phyloP scores from a whole-genome alignment of 2,329 filamentous ascomycete genomes.

The Fusarium pilosicola region DNA sequence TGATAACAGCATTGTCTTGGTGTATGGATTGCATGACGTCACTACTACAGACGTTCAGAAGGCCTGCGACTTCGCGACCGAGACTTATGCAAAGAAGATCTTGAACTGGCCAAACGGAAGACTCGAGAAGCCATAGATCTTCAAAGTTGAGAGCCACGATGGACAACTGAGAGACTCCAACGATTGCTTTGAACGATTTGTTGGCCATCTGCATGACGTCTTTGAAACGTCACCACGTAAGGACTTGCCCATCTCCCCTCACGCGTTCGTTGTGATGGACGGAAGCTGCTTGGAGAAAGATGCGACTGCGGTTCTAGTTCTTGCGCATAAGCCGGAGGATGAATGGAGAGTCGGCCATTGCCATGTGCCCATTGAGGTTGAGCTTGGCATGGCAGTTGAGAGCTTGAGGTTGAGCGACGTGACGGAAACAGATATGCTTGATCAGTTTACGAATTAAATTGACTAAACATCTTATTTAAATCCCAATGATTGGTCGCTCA shows the following conservation, averaged over 20 bases:
- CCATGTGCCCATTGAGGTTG: background rate
- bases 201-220: background rate
- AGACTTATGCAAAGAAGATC: background rate
- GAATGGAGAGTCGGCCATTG: background rate
- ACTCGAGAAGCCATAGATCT: accelerated
- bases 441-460: background rate
- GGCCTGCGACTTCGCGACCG: background rate
- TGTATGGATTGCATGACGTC: background rate
- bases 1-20: background rate
- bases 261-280: background rate
- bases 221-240: background rate
- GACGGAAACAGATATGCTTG: background rate
- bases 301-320: background rate
- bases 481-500: too few relatives aligned
- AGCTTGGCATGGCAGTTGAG: background rate
- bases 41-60: background rate
- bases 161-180: accelerated
- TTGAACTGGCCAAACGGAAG: background rate
- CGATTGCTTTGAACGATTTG: accelerated
- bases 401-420: background rate
- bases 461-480: accelerated
- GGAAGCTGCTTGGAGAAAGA: accelerated
- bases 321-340: background rate
- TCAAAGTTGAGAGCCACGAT: accelerated
- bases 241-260: background rate